Percentiles rank a stretch among this genome's conserved stretches.
phyloP scores from a whole-genome alignment of 108 stramenopile species.

The Bacterosira constricta region DNA sequence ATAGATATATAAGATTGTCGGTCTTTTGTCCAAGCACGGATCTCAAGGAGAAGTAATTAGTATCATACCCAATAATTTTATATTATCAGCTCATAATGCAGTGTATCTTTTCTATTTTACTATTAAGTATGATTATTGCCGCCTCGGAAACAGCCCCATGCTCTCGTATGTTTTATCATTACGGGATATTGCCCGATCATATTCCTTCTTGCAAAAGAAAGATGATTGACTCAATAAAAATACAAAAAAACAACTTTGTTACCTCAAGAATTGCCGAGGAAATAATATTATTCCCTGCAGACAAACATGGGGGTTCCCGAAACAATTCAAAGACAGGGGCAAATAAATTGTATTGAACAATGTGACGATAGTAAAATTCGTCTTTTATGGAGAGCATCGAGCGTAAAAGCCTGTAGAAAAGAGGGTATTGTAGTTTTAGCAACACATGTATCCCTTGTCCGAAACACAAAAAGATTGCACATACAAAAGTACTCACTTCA shows the following conservation, averaged over 20 bases:
- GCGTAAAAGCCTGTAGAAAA: slow-evolving; percentile 62
- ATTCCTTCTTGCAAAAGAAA: too few species aligned
- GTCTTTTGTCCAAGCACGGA: too few species aligned
- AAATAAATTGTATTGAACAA: slow-evolving; percentile 83
- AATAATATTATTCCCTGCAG: slow-evolving; percentile 84
- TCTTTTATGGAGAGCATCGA: slow-evolving; percentile 79
- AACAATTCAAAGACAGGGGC: slow-evolving; percentile 85
- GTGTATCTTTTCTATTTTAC: too few species aligned
- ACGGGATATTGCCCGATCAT: too few species aligned
- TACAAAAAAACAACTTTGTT: slow-evolving; percentile 2
- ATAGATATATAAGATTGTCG: too few species aligned
- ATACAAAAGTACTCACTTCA: slow-evolving; percentile 37
- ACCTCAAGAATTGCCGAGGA: slow-evolving; percentile 77
- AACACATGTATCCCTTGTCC: background rate
- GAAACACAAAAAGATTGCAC: too few species aligned
- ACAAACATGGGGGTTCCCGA: slow-evolving; percentile 67
- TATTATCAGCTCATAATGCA: too few species aligned
- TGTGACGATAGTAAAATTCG: slow-evolving; percentile 86
- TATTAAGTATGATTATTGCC: too few species aligned
- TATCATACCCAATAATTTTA: too few species aligned
- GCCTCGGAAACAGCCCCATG: too few species aligned
- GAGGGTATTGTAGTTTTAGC: background rate
- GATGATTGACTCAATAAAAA: background rate
- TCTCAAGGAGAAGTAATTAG: too few species aligned
- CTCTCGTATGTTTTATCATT: too few species aligned